Evolutionary conservation across 768 basidiomycete species (phyloP).

Genomic region (Lactarius vividus): DNA sequence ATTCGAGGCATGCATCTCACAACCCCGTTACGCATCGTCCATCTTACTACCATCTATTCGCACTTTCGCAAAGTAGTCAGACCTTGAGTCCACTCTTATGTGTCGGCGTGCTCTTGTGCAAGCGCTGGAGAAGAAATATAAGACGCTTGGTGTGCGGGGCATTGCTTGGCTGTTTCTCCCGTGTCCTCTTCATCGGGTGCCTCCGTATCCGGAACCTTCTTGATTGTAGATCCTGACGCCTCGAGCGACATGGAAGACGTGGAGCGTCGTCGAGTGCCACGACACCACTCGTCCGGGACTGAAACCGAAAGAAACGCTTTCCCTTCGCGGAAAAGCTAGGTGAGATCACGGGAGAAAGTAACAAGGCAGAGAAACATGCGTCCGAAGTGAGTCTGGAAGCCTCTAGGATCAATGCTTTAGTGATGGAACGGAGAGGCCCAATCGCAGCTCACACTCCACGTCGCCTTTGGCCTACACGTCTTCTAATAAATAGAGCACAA

Average conservation of each 20-base stretch:
- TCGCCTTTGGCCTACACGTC: conserved; percentile 54
- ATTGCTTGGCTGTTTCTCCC: conserved; percentile 62
- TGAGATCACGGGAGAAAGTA: conserved; percentile 33
- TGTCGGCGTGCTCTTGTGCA: too few relatives aligned
- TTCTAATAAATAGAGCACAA: conserved; percentile 71
- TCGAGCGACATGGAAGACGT: conserved; percentile 45
- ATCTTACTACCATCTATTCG: too few relatives aligned
- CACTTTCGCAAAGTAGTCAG: too few relatives aligned
- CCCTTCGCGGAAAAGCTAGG: conserved; percentile 44
- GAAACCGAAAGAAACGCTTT: conserved; percentile 58
- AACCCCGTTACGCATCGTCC: too few relatives aligned
- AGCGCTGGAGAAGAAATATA: conserved; percentile 16
- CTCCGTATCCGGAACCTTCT: conserved; percentile 47
- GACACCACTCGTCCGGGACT: conserved; percentile 79
- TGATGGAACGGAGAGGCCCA: not conserved
- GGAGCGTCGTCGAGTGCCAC: conserved; percentile 45
- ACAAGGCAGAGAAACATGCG: conserved; percentile 42
- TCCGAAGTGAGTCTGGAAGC: conserved; percentile 44
- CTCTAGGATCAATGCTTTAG: conserved; percentile 33
- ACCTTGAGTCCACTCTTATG: too few relatives aligned
- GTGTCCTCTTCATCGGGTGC: conserved; percentile 48
- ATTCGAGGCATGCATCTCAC: too few relatives aligned
- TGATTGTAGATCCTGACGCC: conserved; percentile 52
- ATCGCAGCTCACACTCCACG: conserved; percentile 48
- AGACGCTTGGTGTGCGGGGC: conserved; percentile 35